These are phyloP conservation scores for Claviceps purpurea DNA, from an alignment of 2,329 filamentous ascomycete species.

Conservation along the genomic window DNA sequence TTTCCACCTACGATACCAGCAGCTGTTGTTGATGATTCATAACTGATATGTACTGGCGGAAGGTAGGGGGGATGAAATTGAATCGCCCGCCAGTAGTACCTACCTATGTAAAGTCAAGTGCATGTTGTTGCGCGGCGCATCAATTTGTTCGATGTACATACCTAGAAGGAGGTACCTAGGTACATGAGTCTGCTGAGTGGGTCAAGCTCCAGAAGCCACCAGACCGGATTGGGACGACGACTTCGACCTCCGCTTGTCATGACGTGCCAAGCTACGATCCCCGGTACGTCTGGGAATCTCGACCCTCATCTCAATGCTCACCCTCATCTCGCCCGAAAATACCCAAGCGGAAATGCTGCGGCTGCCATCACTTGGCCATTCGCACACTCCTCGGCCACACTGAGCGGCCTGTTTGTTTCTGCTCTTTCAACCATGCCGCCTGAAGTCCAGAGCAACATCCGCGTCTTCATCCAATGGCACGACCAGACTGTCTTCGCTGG, in stretches of 20 bases:
- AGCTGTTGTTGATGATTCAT: too few species aligned
- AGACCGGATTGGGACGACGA: too few species aligned
- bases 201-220: too few species aligned
- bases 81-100: too few species aligned
- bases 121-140: too few species aligned
- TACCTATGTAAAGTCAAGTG: too few species aligned
- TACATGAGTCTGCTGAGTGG: too few species aligned
- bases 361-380: slow-evolving; percentile 13
- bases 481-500: slow-evolving; percentile 91
- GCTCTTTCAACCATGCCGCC: slow-evolving; percentile 30
- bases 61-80: too few species aligned
- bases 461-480: slow-evolving; percentile 91
- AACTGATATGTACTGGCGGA: too few species aligned
- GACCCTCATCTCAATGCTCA: neutral
- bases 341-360: slow-evolving; percentile 18
- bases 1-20: too few species aligned
- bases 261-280: neutral
- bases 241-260: neutral
- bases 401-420: slow-evolving; percentile 13
- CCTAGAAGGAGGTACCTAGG: too few species aligned
- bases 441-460: slow-evolving; percentile 54
- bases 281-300: neutral
- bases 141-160: too few species aligned
- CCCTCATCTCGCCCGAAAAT: slow-evolving; percentile 5
- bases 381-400: slow-evolving; percentile 15